Conservation (phyloP, 306 rosid species). For the Medicago ruthenica region DNA sequence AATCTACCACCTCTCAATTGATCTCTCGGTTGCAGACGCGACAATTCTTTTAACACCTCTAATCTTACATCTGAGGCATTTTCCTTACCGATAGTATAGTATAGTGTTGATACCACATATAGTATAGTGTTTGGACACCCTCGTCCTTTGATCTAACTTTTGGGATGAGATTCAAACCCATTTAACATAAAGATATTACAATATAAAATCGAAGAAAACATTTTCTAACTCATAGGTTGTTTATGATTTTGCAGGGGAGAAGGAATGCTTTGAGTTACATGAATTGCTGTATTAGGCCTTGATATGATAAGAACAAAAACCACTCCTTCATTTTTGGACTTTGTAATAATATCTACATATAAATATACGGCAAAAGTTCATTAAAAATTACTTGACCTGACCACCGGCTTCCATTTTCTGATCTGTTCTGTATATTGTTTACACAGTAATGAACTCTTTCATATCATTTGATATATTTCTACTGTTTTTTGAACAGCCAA, state of each 20-base stretch:
- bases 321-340: constrained; percentile 25
- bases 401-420: background rate
- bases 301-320: constrained; percentile 39
- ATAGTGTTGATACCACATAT: no score
- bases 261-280: constrained; percentile 60
- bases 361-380: background rate
- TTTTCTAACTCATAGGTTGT: constrained; percentile 35
- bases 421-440: no score
- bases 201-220: background rate
- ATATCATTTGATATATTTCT: no score
- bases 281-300: constrained; percentile 66
- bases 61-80: constrained; percentile 72
- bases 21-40: constrained; percentile 70
- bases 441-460: no score
- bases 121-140: no score
- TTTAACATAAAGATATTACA: no score
- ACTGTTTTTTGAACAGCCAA: no score
- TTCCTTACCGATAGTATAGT: constrained; percentile 50
- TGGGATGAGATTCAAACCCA: no score
- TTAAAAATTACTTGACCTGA: background rate
- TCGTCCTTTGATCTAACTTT: no score
- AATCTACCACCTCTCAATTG: constrained; percentile 59
- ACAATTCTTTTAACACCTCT: constrained; percentile 69
- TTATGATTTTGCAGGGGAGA: constrained; percentile 61
- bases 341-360: background rate